Evolutionary conservation across 345 rosid genomes (phyloP).

Genomic region (Populus simonii): DNA sequence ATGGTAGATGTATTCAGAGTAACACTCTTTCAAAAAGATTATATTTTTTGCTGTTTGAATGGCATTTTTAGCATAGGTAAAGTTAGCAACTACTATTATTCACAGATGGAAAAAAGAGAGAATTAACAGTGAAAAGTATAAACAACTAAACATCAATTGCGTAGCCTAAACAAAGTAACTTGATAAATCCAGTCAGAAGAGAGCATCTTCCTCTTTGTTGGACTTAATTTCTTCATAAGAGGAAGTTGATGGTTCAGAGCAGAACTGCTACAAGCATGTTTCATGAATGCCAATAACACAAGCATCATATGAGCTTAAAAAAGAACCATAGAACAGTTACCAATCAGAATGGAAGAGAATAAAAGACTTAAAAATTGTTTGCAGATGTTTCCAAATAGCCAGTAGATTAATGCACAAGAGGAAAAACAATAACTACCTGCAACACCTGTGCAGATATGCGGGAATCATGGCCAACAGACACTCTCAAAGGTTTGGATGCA

Average conservation of each 20-base stretch:
- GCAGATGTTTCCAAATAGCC: not conserved
- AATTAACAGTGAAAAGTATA: not conserved
- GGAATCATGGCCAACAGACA: slow-evolving; percentile 94
- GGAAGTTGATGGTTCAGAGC: not conserved
- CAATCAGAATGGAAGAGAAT: not conserved
- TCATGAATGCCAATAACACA: not conserved
- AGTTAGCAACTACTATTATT: not conserved
- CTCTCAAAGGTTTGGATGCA: slow-evolving; percentile 38
- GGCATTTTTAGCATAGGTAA: not conserved
- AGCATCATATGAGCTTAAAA: not conserved
- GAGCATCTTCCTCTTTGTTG: not conserved
- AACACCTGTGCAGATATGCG: slow-evolving; percentile 79
- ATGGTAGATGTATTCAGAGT: not conserved
- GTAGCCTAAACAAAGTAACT: not conserved
- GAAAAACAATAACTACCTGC: slow-evolving; percentile 39
- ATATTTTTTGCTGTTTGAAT: not conserved
- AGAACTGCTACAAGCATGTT: not conserved
- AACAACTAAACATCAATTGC: not conserved
- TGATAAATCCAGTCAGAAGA: not conserved
- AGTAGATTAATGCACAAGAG: not conserved
- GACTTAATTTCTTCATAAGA: not conserved
- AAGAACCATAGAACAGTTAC: not conserved
- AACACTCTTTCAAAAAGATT: not conserved
- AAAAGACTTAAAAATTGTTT: not conserved
- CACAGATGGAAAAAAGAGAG: not conserved